These are phyloP conservation scores for Yamadazyma kanchanaburiensis DNA, from an alignment of 1,139 yeast genomes.

Conservation along the genomic window DNA sequence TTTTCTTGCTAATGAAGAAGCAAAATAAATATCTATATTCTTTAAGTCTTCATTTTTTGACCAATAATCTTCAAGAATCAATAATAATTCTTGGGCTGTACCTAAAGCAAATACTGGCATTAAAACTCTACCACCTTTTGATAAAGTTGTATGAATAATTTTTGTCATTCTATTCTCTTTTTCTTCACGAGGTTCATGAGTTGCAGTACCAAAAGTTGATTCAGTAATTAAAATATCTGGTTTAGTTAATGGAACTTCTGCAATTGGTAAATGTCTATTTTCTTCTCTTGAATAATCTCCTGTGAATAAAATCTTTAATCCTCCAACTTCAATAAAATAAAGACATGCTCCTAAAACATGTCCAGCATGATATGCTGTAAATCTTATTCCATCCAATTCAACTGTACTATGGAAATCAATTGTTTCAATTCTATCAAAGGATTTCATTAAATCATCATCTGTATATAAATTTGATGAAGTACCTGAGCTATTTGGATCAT, in stretches of 20 bases:
- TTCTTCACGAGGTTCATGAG: conserved; percentile 86
- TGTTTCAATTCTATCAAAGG: conserved; percentile 89
- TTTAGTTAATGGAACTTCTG: conserved; percentile 86
- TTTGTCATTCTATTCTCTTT: conserved; percentile 80
- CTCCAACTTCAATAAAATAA: conserved; percentile 94
- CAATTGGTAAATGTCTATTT: conserved; percentile 91
- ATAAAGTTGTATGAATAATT: conserved; percentile 77
- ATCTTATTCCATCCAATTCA: conserved; percentile 89
- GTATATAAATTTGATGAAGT: conserved; percentile 61
- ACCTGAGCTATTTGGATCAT: conserved; percentile 14
- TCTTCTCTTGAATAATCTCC: conserved; percentile 97
- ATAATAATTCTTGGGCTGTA: conserved; percentile 87
- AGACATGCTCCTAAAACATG: conserved; percentile 98
- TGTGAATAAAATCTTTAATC: conserved; percentile 81
- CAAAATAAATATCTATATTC: conserved; percentile 78
- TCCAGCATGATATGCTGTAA: conserved; percentile 98
- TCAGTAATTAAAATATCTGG: conserved; percentile 93
- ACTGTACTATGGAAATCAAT: conserved; percentile 94
- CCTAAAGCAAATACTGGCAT: conserved; percentile 97
- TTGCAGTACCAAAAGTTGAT: conserved; percentile 96
- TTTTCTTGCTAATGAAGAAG: conserved; percentile 88
- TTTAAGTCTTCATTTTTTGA: conserved; percentile 78
- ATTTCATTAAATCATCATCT: conserved; percentile 83
- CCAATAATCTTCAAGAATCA: conserved; percentile 96
- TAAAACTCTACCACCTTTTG: conserved; percentile 87